A percentile compares a stretch with the other conserved stretches of the same genome.
phyloP scores from a whole-genome alignment of 2,329 filamentous ascomycete genomes.

The Aspergillus sp. region DNA sequence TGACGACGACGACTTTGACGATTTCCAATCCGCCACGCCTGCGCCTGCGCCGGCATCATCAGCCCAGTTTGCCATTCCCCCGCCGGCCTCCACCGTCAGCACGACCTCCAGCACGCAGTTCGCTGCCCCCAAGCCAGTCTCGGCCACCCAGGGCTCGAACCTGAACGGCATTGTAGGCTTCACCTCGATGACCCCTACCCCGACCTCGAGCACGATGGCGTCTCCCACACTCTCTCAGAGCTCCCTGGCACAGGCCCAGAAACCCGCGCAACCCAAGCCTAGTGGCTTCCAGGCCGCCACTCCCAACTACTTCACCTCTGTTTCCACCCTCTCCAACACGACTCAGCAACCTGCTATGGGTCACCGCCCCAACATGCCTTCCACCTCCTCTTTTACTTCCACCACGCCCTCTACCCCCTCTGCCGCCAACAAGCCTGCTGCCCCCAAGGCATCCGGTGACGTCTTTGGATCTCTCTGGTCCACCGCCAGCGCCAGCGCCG shows the following conservation, averaged over 20 bases:
- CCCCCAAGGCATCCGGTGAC: constrained; percentile 63
- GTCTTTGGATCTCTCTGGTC: constrained; percentile 88
- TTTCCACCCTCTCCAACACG: constrained; percentile 47
- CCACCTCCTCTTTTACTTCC: constrained; percentile 42
- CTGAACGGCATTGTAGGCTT: constrained; percentile 78
- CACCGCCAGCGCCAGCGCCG: constrained; percentile 66
- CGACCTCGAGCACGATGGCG: constrained; percentile 54
- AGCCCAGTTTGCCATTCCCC: constrained; percentile 42
- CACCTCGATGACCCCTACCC: constrained; percentile 77
- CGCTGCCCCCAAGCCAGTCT: constrained; percentile 79
- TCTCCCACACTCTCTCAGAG: constrained; percentile 58
- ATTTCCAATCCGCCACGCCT: constrained; percentile 83
- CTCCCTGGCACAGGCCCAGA: constrained; percentile 41
- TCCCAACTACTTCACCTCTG: constrained; percentile 94
- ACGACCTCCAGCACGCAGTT: constrained; percentile 65
- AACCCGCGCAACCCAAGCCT: constrained; percentile 55
- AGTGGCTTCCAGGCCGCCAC: constrained; percentile 72
- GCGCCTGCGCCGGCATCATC: constrained; percentile 36
- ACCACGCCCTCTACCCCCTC: constrained; percentile 42
- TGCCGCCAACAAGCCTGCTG: constrained; percentile 51
- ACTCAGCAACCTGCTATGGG: constrained; percentile 36
- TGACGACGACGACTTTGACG: constrained; percentile 83
- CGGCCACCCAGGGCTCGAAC: constrained; percentile 77
- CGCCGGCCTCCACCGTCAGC: constrained; percentile 52
- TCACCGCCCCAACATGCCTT: constrained; percentile 37